Conservation (phyloP, 1,139 yeast genomes). For the Pichia sp. region DNA sequence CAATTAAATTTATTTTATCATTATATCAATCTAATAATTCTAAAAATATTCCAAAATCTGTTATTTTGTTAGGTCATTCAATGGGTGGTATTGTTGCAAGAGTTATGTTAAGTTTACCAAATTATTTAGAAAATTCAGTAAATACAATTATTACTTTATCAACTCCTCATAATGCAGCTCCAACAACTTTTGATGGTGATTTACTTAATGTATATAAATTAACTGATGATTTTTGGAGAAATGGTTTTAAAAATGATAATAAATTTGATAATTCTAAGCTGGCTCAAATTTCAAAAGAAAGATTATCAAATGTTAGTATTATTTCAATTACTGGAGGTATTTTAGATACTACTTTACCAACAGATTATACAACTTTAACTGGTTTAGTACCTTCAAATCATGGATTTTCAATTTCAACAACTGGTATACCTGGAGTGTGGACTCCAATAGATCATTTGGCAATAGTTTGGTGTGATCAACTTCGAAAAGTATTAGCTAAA, state of each 20-base stretch:
- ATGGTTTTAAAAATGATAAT: constrained; percentile 36
- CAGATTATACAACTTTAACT: constrained; percentile 81
- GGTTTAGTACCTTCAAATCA: constrained; percentile 64
- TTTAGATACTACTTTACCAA: constrained; percentile 76
- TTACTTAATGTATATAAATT: constrained; percentile 66
- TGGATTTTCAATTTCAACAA: constrained; percentile 79
- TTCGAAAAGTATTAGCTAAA: constrained; percentile 58
- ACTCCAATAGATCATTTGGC: constrained; percentile 94
- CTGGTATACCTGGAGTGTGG: constrained; percentile 90
- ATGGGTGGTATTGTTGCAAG: constrained; percentile 96
- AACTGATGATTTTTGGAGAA: constrained; percentile 77
- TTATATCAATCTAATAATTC: constrained; percentile 40
- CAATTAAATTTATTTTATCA: constrained; percentile 65
- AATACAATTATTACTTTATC: constrained; percentile 84
- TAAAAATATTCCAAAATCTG: constrained; percentile 51
- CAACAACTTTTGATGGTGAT: constrained; percentile 94
- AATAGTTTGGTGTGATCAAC: constrained; percentile 93
- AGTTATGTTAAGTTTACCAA: constrained; percentile 71
- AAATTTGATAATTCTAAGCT: constrained; percentile 19
- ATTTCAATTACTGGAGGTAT: constrained; percentile 91
- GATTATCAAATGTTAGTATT: constrained; percentile 46
- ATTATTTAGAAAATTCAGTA: constrained; percentile 63
- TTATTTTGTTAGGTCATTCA: constrained; percentile 82
- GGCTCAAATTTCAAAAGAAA: constrained; percentile 33
- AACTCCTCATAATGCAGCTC: constrained; percentile 90